Evolutionary conservation across 2,329 filamentous ascomycete species (phyloP).

Genomic region (Decorospora gaudefroyi): DNA sequence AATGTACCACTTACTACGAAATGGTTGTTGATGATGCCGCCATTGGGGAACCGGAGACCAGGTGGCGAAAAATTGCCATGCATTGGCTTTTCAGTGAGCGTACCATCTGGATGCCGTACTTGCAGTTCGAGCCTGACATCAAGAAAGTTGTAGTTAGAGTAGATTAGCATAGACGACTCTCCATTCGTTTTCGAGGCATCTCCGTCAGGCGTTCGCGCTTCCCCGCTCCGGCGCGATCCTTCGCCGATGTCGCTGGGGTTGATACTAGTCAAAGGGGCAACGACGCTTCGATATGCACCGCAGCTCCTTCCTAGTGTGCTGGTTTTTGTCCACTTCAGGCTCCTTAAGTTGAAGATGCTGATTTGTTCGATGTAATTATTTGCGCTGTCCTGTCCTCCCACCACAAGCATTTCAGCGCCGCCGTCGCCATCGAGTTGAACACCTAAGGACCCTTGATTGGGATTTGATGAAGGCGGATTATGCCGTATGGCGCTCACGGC

Average conservation of each 20-base stretch:
- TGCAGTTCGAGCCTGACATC: conserved; percentile 96
- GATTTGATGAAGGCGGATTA: conserved; percentile 79
- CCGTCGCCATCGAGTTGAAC: conserved; percentile 88
- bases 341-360: conserved; percentile 94
- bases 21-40: conserved; percentile 91
- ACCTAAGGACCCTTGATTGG: conserved; percentile 85
- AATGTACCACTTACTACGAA: conserved; percentile 98
- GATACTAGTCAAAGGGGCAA: conserved; percentile 75
- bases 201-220: conserved; percentile 47
- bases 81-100: conserved; percentile 86
- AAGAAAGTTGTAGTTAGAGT: conserved; percentile 98
- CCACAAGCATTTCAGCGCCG: conserved; percentile 95
- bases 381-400: conserved; percentile 93
- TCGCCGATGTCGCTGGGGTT: conserved; percentile 69
- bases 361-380: conserved; percentile 99
- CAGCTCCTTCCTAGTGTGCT: conserved; percentile 87
- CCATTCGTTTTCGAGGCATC: conserved; percentile 39
- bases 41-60: conserved; percentile 92
- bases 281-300: conserved; percentile 93
- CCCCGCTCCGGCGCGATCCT: conserved; percentile 49
- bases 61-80: conserved; percentile 83
- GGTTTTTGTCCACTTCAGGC: conserved; percentile 92
- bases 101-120: conserved; percentile 81
- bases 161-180: conserved; percentile 82
- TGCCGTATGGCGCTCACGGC: conserved; percentile 86